Conservation (phyloP, 768 basidiomycete species). For the Leccinum obscurum region DNA sequence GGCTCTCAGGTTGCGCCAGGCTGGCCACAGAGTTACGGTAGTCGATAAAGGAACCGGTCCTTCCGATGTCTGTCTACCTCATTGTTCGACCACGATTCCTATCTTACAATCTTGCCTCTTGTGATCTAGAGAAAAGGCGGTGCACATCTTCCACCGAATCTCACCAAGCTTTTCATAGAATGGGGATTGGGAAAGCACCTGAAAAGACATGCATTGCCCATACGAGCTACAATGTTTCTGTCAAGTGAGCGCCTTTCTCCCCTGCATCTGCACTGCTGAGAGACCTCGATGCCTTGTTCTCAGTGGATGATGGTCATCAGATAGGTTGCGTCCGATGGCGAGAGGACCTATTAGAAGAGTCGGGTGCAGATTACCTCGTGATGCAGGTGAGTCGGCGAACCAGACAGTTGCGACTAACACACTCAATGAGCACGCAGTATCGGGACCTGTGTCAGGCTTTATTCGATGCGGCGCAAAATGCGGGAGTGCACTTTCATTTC, state of each 20-base stretch:
- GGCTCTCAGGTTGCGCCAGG: constrained; percentile 55
- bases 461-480: constrained; percentile 44
- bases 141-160: constrained; percentile 56
- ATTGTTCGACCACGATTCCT: background rate
- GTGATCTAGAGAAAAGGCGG: constrained; percentile 38
- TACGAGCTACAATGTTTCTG: constrained; percentile 27
- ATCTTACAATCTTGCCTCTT: background rate
- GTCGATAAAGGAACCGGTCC: constrained; percentile 52
- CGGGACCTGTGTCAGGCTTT: constrained; percentile 53
- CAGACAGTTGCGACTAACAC: background rate
- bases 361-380: constrained; percentile 53
- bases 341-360: constrained; percentile 49
- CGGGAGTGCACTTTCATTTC: constrained; percentile 54
- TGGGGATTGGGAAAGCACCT: constrained; percentile 57
- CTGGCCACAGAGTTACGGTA: constrained; percentile 60
- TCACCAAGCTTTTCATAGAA: constrained; percentile 54
- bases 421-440: constrained; percentile 39
- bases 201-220: constrained; percentile 31
- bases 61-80: constrained; percentile 33
- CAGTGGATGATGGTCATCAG: constrained; percentile 45
- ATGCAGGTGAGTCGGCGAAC: constrained; percentile 41
- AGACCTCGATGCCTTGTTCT: constrained; percentile 8
- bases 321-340: constrained; percentile 51
- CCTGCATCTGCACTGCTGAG: background rate
- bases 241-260: constrained; percentile 17